A percentile compares a stretch with the other conserved stretches of the same genome.
These are phyloP conservation scores for Penicillium italicum DNA, from an alignment of 2,329 filamentous ascomycete species.

Conservation along the genomic window DNA sequence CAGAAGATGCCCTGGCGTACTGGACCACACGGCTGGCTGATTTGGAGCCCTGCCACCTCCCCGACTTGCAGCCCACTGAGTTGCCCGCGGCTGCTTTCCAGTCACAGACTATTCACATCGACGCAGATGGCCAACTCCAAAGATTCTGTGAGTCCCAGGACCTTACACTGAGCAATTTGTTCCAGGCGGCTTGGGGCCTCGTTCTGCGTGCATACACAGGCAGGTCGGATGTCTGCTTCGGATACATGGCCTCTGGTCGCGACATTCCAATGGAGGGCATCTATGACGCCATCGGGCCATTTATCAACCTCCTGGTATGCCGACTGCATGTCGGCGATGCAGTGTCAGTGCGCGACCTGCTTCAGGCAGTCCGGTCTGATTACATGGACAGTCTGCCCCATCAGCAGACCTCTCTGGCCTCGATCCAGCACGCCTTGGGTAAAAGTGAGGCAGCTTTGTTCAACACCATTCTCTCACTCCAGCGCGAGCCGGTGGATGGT, in stretches of 20 bases:
- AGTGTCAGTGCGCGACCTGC: neutral
- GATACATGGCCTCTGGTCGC: slow-evolving; percentile 41
- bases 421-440: neutral
- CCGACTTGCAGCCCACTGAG: neutral
- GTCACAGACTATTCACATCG: neutral
- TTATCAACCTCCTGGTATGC: slow-evolving; percentile 13
- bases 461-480: neutral
- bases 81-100: neutral
- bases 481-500: neutral
- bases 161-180: neutral
- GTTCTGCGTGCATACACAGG: neutral
- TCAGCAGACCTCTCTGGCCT: neutral
- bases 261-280: slow-evolving; percentile 34
- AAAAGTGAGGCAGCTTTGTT: neutral
- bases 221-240: slow-evolving; percentile 39
- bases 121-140: slow-evolving; percentile 26
- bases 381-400: slow-evolving; percentile 8
- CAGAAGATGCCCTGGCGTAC: neutral
- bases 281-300: slow-evolving; percentile 38
- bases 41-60: neutral
- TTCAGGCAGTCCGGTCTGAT: slow-evolving; percentile 1
- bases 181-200: neutral
- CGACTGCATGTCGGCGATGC: slow-evolving; percentile 4
- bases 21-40: neutral
- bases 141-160: neutral